Base-by-base conservation (phyloP, 257 asterid genomes). In the Solanum commersonii region DNA sequence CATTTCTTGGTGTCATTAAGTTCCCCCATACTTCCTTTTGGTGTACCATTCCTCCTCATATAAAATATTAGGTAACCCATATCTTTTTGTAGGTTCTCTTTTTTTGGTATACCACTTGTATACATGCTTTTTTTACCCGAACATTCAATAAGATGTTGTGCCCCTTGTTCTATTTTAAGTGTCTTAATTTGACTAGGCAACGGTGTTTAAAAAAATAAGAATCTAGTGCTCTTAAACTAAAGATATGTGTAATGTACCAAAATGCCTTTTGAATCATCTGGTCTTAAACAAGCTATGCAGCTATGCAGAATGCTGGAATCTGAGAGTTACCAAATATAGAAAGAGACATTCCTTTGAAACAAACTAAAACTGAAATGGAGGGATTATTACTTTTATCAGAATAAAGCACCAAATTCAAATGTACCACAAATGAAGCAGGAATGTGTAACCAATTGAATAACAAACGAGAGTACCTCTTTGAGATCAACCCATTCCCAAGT, bases 401-500 rank as follows among this genome's bases (percentile, higher is more conserved):
- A 76, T 6, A 76, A 37, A 37, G 31, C 83, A 76, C 3, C 42
- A 49, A 49, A 82, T 82, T 49, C 38, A 20, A 12, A 82, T 31
- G 42, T 82, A 52, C 44, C 29, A 31, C 71, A 82, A 23, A 82
- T 31, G 86, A 82, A 29, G 86, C 86, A 82, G 71, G 44, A 82
- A 49, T 6, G 14, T 14, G 16, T 11, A 49, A 40, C 86, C 71
- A 82, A 82, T 49, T 49, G 65, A 82, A 18, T 49, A 82, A 82
- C 86, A 82, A 82, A 82, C 4, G 86, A 82, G 86, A 83, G 63
- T 92, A 96, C 99, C 98, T 95, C 98, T 92, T 96, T 94, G 91
- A 97, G 93, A 93, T 95, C 92, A 70, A 96, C 98, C 98, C 96
- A 94, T 92, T 96, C 98, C 93, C 92, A 88, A 84, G 94, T 94